Evolutionary conservation across 192 early-diverging fungal species (phyloP), one percentile per base, ranked within the genome.

Genomic region (Mortierella alpina): DNA sequence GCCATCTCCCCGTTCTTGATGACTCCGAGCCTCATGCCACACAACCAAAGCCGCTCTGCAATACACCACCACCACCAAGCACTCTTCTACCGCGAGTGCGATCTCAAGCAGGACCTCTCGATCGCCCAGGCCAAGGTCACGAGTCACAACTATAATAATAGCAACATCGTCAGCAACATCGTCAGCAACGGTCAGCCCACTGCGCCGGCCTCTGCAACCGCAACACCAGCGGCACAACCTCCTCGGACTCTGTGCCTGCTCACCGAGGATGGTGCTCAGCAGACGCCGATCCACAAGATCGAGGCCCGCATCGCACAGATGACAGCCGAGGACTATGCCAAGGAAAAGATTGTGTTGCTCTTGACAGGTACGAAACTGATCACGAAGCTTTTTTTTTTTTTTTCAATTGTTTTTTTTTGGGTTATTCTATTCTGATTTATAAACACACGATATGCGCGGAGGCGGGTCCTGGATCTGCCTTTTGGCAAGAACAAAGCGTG

Each of bases 291-390:
- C 23, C 46, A 62, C n/a, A 80, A 80, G 66, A 80, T 80, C 55
- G 46, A 68, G 14, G 50, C 20, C 31, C 77, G 77, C 48, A 80
- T 80, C 52, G 51, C 57, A 22, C 70, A 67, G 31, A 72, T 80
- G 77, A 59, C 70, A 6, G 55, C 68, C 45, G 77, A 80, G 5
- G 77, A 80, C 66, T 80, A 52, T 47, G 39, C 63, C 48, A 80
- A 80, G 48, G 77, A 80, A 61, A 80, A 80, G 66, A 72, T 80
- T 61, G 77, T 80, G 44, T 61, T 80, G 7, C 48, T 80, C 7
- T 46, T 80, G 6, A 80, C 77, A 67, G 77, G 77, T 80, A 80
- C 39, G 46, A 14, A 18, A 12, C 10, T 18, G 42, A 15, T 48
- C 39, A 44, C 23, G 20, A 9, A 31, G 55, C 41, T 7, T 17